These are phyloP conservation scores for Tubosaeta sp. DNA, from an alignment of 768 basidiomycete genomes.

Conservation along the genomic window DNA sequence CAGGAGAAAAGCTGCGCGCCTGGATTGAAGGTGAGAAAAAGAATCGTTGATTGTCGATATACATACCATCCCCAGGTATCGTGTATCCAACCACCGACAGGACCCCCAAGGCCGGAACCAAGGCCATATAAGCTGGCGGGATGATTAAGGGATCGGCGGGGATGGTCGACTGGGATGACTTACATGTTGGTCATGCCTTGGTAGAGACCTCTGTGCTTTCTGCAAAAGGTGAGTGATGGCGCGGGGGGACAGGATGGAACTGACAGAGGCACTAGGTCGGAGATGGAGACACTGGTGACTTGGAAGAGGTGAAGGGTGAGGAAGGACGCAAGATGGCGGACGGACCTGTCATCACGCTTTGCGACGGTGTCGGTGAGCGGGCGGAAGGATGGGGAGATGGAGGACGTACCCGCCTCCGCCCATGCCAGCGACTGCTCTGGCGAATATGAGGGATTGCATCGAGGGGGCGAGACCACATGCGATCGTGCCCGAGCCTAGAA, in stretches of 20 bases:
- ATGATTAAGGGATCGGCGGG: constrained; percentile 8
- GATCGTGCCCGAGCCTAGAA: constrained; percentile 72
- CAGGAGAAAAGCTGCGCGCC: constrained; percentile 82
- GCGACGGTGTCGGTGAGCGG: constrained; percentile 14
- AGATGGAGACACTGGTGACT: constrained; percentile 82
- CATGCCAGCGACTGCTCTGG: constrained; percentile 85
- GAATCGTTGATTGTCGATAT: neutral
- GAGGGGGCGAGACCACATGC: constrained; percentile 83
- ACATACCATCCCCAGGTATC: constrained; percentile 82
- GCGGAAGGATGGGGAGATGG: neutral
- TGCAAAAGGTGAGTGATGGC: constrained; percentile 23
- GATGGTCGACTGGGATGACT: constrained; percentile 17
- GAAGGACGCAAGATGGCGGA: constrained; percentile 2
- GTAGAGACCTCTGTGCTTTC: constrained; percentile 83
- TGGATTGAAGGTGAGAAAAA: constrained; percentile 29
- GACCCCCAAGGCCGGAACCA: constrained; percentile 77
- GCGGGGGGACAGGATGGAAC: constrained; percentile 23
- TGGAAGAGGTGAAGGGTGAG: constrained; percentile 21
- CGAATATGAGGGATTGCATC: constrained; percentile 77
- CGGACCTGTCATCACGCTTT: constrained; percentile 80
- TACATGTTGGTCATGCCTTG: constrained; percentile 91
- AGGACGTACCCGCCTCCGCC: constrained; percentile 80
- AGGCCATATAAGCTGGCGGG: constrained; percentile 69
- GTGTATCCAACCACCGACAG: constrained; percentile 80
- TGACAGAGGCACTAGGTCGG: constrained; percentile 86